These are phyloP conservation scores for Candida tetrigidarum DNA, from an alignment of 1,139 yeast species.

Conservation along the genomic window DNA sequence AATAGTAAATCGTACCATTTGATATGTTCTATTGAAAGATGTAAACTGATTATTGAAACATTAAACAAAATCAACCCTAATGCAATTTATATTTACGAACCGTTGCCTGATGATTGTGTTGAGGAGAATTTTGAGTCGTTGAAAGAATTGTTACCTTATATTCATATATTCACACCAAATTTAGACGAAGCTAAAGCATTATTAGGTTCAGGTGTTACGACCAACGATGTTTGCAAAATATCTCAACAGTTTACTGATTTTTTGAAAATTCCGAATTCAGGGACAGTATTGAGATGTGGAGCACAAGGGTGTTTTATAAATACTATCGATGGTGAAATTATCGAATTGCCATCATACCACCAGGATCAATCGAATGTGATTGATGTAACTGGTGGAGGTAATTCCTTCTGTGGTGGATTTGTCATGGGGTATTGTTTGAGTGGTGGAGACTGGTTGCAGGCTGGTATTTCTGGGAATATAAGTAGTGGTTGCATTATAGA, in stretches of 20 bases:
- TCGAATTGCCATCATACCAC: conserved; percentile 78
- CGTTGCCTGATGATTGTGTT: conserved; percentile 76
- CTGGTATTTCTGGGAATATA: conserved; percentile 71
- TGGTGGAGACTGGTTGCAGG: conserved; percentile 52
- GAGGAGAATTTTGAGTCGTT: conserved; percentile 51
- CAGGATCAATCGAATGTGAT: conserved; percentile 52
- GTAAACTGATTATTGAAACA: conserved; percentile 46
- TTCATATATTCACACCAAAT: conserved; percentile 80
- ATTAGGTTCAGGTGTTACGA: conserved; percentile 13
- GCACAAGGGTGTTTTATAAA: conserved; percentile 57
- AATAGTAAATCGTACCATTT: conserved; percentile 63
- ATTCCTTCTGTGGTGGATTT: conserved; percentile 84
- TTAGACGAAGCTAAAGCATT: conserved; percentile 70
- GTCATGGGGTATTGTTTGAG: conserved; percentile 60
- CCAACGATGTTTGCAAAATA: conserved; percentile 32
- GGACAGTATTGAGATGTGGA: conserved; percentile 73
- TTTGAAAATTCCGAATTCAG: conserved; percentile 43
- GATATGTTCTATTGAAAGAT: conserved; percentile 73
- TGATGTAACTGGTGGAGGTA: conserved; percentile 97
- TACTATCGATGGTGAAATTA: conserved; percentile 14
- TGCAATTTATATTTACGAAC: conserved; percentile 76
- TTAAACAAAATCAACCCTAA: conserved; percentile 26
- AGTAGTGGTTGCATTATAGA: conserved; percentile 84
- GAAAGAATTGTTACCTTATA: conserved; percentile 40
- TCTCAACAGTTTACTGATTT: conserved; percentile 45